Evolutionary conservation across 345 rosid species (phyloP), one percentile per base, ranked within the genome.

Genomic region (Noccaea bulbosa): DNA sequence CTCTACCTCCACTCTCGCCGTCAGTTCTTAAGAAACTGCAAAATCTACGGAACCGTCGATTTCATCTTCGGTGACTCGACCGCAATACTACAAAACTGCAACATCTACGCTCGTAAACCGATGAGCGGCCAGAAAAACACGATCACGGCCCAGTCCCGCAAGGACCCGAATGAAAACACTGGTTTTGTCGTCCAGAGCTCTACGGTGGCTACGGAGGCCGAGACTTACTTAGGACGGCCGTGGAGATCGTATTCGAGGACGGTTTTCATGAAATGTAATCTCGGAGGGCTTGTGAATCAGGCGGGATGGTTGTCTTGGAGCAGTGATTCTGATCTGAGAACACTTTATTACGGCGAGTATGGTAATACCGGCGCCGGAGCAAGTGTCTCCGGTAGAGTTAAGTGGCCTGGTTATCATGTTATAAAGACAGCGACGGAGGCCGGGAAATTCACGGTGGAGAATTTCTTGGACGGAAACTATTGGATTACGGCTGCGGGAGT

Each of bases 231-330:
- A 61, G 98, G 98, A 3, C 50, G 98, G 70, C 98, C 98, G n/a
- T 93, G 98, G 98, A 52, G 79, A 43, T 44, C 78, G 70, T 88
- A 86, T 65, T 90, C 98, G 11, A 86, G 93, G 71, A 90, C 98
- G 0, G 90, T 93, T 56, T 73, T 87, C 62, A 78, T 88, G 83
- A 87, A 75, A 78, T 72, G 85, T 52, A 57, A 1, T 11, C 53
- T 93, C 0, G 97, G 90, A 58, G 70, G 78, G 5, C 4, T 88
- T 50, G 73, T 93, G 11, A 59, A 75, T 39, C 79, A 86, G 0
- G 75, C 77, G 2, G 98, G 98, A 0, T 93, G 98, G 98, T 49
- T 78, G 47, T 84, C 92, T 1, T 93, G 97, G 97, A 81, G 73
- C 11, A 97, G 96, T 0, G 65, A 40, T 1, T 93, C 90, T 53